Evolutionary conservation across 805 yeast species (phyloP).

Genomic region (Yamadazyma scolyti): DNA sequence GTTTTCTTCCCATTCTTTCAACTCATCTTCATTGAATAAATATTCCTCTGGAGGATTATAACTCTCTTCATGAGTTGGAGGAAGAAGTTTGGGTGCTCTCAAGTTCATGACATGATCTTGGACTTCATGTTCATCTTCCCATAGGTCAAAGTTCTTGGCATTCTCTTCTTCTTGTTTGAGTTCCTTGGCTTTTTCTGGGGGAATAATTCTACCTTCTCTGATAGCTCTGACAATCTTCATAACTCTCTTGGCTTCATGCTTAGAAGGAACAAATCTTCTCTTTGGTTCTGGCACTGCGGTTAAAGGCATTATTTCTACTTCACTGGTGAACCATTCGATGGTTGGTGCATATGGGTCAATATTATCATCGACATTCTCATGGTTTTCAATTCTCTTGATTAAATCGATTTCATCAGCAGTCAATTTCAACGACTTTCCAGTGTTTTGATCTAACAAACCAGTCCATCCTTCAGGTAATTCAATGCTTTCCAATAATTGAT

Average conservation of each 20-base stretch:
- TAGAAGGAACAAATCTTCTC: constrained; percentile 93
- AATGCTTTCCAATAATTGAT: constrained; percentile 80
- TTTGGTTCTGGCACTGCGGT: constrained; percentile 96
- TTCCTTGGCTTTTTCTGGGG: constrained; percentile 57
- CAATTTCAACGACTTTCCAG: constrained; percentile 81
- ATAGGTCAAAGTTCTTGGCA: constrained; percentile 63
- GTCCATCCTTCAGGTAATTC: constrained; percentile 99
- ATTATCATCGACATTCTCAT: constrained; percentile 76
- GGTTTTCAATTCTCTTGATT: constrained; percentile 78
- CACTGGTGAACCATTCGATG: constrained; percentile 91
- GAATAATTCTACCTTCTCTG: constrained; percentile 90
- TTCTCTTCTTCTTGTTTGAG: constrained; percentile 49
- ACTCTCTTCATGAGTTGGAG: constrained; percentile 95
- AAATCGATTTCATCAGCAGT: constrained; percentile 85
- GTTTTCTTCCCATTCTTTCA: constrained; percentile 66
- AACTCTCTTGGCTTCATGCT: constrained; percentile 91
- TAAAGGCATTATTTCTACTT: constrained; percentile 84
- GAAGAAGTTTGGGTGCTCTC: constrained; percentile 92
- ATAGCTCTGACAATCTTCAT: constrained; percentile 97
- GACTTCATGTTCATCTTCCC: constrained; percentile 59
- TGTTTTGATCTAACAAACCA: constrained; percentile 84
- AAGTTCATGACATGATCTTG: constrained; percentile 84
- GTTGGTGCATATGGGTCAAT: constrained; percentile 90
- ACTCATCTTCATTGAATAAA: constrained; percentile 74
- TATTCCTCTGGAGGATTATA: constrained; percentile 98